A percentile compares a stretch with the other conserved stretches of the same genome.
Conservation (phyloP, 176 grass and related monocot genomes). For the Tuctoria greenei region DNA sequence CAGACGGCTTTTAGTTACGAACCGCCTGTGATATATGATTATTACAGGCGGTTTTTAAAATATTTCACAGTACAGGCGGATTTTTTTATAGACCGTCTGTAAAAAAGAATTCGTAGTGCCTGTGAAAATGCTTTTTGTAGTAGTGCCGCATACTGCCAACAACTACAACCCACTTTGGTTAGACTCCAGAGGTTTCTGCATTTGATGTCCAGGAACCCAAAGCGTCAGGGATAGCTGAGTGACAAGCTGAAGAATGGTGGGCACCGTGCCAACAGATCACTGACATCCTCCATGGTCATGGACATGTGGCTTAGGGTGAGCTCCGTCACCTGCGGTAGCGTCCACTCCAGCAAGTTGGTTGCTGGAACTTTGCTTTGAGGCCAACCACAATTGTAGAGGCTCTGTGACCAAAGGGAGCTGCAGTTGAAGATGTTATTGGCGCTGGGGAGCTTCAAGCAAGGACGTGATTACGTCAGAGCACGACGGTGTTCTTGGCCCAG, state of each 20-base stretch:
- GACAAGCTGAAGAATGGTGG: neutral
- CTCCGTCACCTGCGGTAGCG: neutral
- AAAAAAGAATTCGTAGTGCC: no score
- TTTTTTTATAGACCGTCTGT: no score
- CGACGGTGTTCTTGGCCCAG: no score
- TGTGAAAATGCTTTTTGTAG: no score
- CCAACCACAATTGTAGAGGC: neutral
- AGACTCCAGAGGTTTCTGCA: neutral
- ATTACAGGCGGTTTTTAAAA: no score
- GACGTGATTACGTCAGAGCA: neutral
- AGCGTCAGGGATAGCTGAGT: no score
- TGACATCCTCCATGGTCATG: neutral
- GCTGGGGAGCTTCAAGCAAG: neutral
- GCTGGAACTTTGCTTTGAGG: no score
- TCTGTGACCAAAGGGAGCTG: neutral
- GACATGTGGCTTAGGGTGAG: neutral
- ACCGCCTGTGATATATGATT: no score
- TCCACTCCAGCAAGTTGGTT: neutral
- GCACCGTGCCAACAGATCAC: neutral
- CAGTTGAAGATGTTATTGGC: neutral
- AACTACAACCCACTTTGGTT: neutral
- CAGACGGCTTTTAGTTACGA: no score
- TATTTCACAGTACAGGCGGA: no score
- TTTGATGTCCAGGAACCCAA: neutral
- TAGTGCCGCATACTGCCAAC: no score